phyloP scores from a whole-genome alignment of 768 basidiomycete genomes.

The Mycena sanguinolenta region DNA sequence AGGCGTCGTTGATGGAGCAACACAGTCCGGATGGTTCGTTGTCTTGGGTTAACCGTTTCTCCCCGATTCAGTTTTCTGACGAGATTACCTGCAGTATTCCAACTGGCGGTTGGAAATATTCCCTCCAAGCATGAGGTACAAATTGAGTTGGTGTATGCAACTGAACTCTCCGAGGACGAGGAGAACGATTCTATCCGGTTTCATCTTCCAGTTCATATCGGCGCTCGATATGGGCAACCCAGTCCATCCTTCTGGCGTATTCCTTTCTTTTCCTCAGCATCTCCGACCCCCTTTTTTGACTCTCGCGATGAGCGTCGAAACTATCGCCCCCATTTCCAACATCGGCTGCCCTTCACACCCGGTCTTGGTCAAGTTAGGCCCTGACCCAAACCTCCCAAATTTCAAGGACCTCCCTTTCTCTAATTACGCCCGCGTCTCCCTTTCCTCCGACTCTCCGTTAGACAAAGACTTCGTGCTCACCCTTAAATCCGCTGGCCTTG shows the following conservation, averaged over 20 bases:
- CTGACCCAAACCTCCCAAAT: conserved; percentile 33
- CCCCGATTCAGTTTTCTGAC: neutral
- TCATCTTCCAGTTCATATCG: conserved; percentile 32
- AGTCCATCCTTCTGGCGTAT: neutral
- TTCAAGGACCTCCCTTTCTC: conserved; percentile 35
- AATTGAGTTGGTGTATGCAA: conserved; percentile 34
- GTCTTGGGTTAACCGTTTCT: neutral
- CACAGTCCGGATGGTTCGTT: conserved; percentile 29
- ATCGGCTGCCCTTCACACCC: conserved; percentile 33
- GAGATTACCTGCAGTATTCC: conserved; percentile 27
- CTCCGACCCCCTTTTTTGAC: conserved; percentile 19
- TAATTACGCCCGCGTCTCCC: conserved; percentile 30
- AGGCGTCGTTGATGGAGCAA: conserved; percentile 32
- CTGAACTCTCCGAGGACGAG: conserved; percentile 34
- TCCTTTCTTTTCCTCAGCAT: conserved; percentile 6
- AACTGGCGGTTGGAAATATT: conserved; percentile 35
- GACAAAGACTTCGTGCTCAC: conserved; percentile 56
- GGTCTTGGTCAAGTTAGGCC: conserved; percentile 34
- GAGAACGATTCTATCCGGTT: conserved; percentile 34
- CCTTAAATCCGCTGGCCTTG: conserved; percentile 53
- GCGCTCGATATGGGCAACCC: conserved; percentile 31
- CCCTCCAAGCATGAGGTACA: conserved; percentile 26
- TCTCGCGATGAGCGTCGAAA: conserved; percentile 26
- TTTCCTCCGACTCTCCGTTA: conserved; percentile 39
- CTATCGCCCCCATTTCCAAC: conserved; percentile 29